These are phyloP conservation scores for Astrephomene gubernaculifera DNA, from an alignment of 139 green algal genomes.

Conservation along the genomic window DNA sequence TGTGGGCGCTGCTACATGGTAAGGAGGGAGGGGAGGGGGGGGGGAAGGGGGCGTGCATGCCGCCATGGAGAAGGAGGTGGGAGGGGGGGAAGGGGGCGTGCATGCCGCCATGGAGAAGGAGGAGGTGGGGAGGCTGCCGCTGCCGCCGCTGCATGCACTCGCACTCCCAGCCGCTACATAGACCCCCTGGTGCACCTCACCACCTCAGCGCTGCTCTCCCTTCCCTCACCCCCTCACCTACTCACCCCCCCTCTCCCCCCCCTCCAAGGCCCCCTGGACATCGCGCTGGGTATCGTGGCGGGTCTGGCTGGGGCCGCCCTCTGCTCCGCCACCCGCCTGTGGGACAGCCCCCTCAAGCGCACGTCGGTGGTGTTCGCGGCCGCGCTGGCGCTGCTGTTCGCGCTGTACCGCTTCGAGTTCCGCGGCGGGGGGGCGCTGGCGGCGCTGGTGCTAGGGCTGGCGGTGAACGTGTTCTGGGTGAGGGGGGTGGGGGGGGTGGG, in stretches of 20 bases:
- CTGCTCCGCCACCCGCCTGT: slow-evolving; percentile 35
- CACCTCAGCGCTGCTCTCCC: too few relatives aligned
- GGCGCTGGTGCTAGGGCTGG: slow-evolving; percentile 60
- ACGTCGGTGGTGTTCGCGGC: slow-evolving; percentile 13
- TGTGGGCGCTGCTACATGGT: not conserved
- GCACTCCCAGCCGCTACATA: too few relatives aligned
- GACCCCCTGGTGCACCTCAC: too few relatives aligned
- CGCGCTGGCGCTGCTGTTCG: slow-evolving; percentile 76
- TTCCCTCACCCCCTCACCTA: too few relatives aligned
- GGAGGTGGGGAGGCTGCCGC: too few relatives aligned
- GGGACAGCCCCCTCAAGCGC: slow-evolving; percentile 33
- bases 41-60: not conserved
- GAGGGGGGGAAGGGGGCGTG: too few relatives aligned
- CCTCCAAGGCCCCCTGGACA: slow-evolving; percentile 15
- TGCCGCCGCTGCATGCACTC: too few relatives aligned
- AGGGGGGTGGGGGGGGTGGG: not conserved
- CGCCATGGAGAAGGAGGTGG: too few relatives aligned
- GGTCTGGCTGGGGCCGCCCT: slow-evolving; percentile 14
- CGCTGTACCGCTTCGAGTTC: slow-evolving; percentile 78
- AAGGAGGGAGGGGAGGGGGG: not conserved
- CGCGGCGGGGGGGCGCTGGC: slow-evolving; percentile 79
- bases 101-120: too few relatives aligned
- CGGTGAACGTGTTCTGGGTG: slow-evolving; percentile 39
- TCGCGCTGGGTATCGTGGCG: not conserved
- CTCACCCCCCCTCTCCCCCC: not conserved